Base-by-base conservation (phyloP, 495 filamentous ascomycete species). In the Sphaerosporella brunnea region DNA sequence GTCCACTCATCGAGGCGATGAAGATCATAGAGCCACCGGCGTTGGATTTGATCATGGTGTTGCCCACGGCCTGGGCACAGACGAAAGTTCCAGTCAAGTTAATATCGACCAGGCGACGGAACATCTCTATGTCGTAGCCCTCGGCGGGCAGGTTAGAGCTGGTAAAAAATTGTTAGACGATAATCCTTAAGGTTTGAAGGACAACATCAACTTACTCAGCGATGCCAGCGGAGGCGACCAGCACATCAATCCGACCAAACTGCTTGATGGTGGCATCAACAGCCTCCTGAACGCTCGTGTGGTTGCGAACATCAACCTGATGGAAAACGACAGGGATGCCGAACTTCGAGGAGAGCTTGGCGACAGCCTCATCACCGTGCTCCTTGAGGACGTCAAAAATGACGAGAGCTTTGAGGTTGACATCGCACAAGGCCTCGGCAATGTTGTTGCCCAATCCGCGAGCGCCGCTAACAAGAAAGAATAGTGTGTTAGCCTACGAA, bases 211-310 rank as follows among this genome's bases (percentile, higher is more conserved):
- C 71, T 64, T 67, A 73, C 70, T 85, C 80, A 51, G 84, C 82
- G 48, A 92, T 84, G 53, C 85, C 84, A 24, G 84, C 85, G 45
- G 81, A 80, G 64, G 83, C 86, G 65, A 92, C 72, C 13, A 85
- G 66, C 19, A 87, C 78, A 47, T 86, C 74, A 15, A 84, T 67
- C 3, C 72, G 65, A 43, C 74, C 80, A 49, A 78, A 75, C 47
- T 74, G 28, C 21, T 18, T 21, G 24, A 28, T 26, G 26, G 42
- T 50, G 5, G 44, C 65, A 47, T 72, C 65, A 45, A 80, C 76
- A 36, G 80, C 68, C 23, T 70, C 70, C 24, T 73, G 68, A 46
- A 81, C 74, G 15, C 74, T 73, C 18, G 66, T 64, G 4, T 67
- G 73, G 41, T 85, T 77, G 53, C 79, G 78, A 25, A 85, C 77